These are phyloP conservation scores for Colletotrichum tabaci DNA, from an alignment of 2,329 filamentous ascomycete species.

Conservation along the genomic window DNA sequence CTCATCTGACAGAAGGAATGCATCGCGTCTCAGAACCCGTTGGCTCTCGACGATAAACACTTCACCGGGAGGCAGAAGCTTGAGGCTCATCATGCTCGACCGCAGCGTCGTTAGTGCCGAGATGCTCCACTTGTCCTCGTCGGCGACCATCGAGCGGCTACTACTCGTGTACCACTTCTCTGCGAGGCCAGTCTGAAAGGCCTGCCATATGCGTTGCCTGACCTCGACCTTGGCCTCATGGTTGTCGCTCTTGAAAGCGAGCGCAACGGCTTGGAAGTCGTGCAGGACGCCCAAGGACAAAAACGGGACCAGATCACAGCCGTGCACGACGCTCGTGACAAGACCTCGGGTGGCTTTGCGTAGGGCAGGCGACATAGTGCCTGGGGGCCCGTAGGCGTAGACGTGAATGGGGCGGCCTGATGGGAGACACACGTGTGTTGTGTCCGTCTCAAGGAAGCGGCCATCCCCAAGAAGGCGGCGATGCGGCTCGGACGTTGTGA, in stretches of 20 bases:
- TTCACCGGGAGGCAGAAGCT: constrained; percentile 82
- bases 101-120: constrained; percentile 77
- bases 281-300: constrained; percentile 82
- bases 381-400: constrained; percentile 83
- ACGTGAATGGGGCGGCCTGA: constrained; percentile 81
- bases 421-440: constrained; percentile 68
- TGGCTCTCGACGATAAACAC: constrained; percentile 81
- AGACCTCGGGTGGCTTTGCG: constrained; percentile 80
- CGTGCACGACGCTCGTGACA: constrained; percentile 82
- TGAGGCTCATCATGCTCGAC: constrained; percentile 77
- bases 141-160: constrained; percentile 56
- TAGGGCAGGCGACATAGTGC: constrained; percentile 79
- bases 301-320: constrained; percentile 80
- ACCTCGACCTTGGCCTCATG: constrained; percentile 78
- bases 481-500: constrained; percentile 70
- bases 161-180: constrained; percentile 71
- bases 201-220: constrained; percentile 75
- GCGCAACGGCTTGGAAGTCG: constrained; percentile 80
- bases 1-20: constrained; percentile 65
- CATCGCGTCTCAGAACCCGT: constrained; percentile 76
- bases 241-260: constrained; percentile 81
- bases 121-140: constrained; percentile 79
- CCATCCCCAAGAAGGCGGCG: constrained; percentile 56
- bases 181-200: constrained; percentile 72
- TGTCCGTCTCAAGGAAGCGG: constrained; percentile 37